Percentiles rank a stretch among this genome's conserved stretches.
Conservation (phyloP, 371 early-diverging fungal genomes). For the Rhizopus arrhizus region DNA sequence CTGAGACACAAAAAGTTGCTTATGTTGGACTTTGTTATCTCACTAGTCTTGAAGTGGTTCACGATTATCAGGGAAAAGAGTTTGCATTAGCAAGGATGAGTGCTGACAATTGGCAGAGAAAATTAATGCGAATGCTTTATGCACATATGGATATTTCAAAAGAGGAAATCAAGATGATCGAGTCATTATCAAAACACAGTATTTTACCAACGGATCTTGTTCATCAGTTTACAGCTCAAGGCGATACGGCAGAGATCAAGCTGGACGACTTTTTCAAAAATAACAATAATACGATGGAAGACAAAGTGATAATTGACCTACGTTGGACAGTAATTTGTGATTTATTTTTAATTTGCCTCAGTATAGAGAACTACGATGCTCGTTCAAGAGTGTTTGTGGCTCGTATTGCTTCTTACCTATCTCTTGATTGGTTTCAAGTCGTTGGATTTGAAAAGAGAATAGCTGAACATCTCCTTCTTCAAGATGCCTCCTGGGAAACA, state of each 20-base stretch:
- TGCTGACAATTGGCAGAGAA: slow-evolving; percentile 66
- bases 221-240: slow-evolving; percentile 67
- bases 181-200: slow-evolving; percentile 69
- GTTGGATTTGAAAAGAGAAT: slow-evolving; percentile 78
- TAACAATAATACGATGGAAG: slow-evolving; percentile 3
- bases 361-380: slow-evolving; percentile 83
- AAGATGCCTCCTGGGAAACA: slow-evolving; percentile 52
- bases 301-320: slow-evolving; percentile 68
- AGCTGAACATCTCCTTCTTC: slow-evolving; percentile 70
- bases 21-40: slow-evolving; percentile 81
- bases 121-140: slow-evolving; percentile 61
- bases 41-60: slow-evolving; percentile 63
- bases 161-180: slow-evolving; percentile 78
- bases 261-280: slow-evolving; percentile 41
- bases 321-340: slow-evolving; percentile 90
- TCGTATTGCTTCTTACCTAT: slow-evolving; percentile 68
- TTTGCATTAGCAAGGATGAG: slow-evolving; percentile 64
- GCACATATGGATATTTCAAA: slow-evolving; percentile 57
- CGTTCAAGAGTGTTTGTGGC: slow-evolving; percentile 81
- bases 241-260: slow-evolving; percentile 59
- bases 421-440: slow-evolving; percentile 77
- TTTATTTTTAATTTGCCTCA: slow-evolving; percentile 75
- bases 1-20: slow-evolving; percentile 85
- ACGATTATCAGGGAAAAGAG: slow-evolving; percentile 56
- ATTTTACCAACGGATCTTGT: slow-evolving; percentile 69